phyloP scores from a whole-genome alignment of 1,284 basidiomycete species.

The Malassezia obtusa region DNA sequence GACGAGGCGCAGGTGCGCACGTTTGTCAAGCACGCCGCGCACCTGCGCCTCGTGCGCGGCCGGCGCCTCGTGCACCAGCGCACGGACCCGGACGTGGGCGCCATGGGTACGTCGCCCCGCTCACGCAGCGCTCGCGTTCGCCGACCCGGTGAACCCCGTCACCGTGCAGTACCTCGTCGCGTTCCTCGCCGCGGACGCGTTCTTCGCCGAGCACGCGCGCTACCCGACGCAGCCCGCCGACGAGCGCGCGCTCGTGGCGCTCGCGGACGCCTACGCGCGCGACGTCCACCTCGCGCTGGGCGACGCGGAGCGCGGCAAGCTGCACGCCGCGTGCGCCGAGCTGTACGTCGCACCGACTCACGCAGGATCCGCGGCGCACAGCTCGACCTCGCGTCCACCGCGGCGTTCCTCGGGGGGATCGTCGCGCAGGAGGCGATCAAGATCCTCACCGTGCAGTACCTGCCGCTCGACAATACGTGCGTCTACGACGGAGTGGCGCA shows the following conservation, averaged over 20 bases:
- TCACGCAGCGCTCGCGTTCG: constrained; percentile 21
- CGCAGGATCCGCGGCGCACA: constrained; percentile 57
- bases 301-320: neutral
- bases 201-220: constrained; percentile 46
- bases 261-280: neutral
- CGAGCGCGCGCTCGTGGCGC: neutral
- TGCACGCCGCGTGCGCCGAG: constrained; percentile 4
- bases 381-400: constrained; percentile 76
- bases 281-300: neutral
- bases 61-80: constrained; percentile 50
- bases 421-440: constrained; percentile 98
- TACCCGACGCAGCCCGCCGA: constrained; percentile 49
- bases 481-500: constrained; percentile 71
- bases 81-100: constrained; percentile 46
- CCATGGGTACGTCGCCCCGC: constrained; percentile 8
- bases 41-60: constrained; percentile 66
- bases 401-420: constrained; percentile 83
- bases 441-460: constrained; percentile 89
- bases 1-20: constrained; percentile 56
- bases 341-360: neutral
- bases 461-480: constrained; percentile 77
- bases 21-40: constrained; percentile 85
- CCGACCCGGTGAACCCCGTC: constrained; percentile 36
- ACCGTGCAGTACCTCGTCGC: constrained; percentile 46
- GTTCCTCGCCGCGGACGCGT: constrained; percentile 50